phyloP scores from a whole-genome alignment of 129 eudicot species.

The Flaveria brownii region DNA sequence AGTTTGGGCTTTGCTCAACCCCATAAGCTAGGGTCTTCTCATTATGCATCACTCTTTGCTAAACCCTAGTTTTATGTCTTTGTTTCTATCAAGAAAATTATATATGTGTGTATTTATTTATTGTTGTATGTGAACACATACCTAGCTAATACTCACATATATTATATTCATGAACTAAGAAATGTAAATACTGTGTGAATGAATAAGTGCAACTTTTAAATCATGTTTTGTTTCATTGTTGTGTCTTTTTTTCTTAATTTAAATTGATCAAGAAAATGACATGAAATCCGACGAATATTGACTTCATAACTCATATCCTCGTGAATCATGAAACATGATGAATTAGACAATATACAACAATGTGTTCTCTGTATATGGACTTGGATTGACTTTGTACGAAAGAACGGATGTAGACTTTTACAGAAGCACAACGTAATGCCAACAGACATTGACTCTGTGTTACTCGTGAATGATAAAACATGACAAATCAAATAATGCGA shows the following conservation, averaged over 20 bases:
- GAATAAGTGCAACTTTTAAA: conserved; percentile 9
- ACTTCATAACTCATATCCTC: conserved; percentile 10
- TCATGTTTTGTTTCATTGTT: conserved; percentile 26
- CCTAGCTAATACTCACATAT: neutral
- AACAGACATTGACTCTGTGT: neutral
- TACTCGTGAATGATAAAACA: neutral
- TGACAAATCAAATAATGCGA: neutral
- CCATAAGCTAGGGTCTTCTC: conserved; percentile 6
- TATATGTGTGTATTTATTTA: neutral
- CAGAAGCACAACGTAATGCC: conserved; percentile 13
- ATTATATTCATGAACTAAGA: conserved; percentile 1
- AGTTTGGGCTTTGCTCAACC: conserved; percentile 45
- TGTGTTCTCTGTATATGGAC: conserved; percentile 6
- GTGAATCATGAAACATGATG: conserved; percentile 15
- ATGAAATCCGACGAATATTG: conserved; percentile 14
- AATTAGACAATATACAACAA: conserved; percentile 1
- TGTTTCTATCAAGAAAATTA: conserved; percentile 5
- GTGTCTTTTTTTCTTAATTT: conserved; percentile 4
- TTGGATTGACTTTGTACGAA: neutral
- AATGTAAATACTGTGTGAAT: conserved; percentile 9
- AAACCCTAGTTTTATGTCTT: conserved; percentile 40
- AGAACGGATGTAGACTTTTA: conserved; percentile 13
- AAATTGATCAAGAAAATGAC: conserved; percentile 19
- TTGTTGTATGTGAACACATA: neutral
- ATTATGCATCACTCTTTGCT: conserved; percentile 28